Conservation (phyloP, 129 eudicot species). For the Apium graveolens region DNA sequence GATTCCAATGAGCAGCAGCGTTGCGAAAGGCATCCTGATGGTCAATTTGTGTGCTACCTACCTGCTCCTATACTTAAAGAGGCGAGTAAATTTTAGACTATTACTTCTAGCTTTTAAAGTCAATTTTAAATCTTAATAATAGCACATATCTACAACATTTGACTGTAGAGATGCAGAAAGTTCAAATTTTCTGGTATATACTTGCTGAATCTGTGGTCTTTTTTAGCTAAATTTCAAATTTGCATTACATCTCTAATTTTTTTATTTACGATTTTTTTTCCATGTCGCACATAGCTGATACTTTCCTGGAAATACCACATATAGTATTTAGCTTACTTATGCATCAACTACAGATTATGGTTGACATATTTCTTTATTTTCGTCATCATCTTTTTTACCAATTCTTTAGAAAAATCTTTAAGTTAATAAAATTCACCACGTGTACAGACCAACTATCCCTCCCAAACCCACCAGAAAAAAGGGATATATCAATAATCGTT, state of each 20-base stretch:
- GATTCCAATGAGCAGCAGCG: slow-evolving; percentile 46
- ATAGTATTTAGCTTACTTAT: neutral
- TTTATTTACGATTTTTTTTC: neutral
- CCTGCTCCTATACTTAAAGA: slow-evolving; percentile 81
- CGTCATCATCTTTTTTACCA: neutral
- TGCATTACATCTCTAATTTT: neutral
- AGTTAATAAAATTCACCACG: neutral
- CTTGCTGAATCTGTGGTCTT: neutral
- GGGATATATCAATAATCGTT: neutral
- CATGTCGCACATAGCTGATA: neutral
- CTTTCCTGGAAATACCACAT: neutral
- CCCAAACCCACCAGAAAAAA: neutral
- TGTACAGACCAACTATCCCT: neutral
- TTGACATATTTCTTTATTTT: neutral
- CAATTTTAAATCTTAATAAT: neutral
- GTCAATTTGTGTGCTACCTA: slow-evolving; percentile 74
- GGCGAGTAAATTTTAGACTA: slow-evolving; percentile 31
- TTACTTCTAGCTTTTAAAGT: neutral
- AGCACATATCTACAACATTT: neutral
- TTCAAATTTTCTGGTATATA: neutral
- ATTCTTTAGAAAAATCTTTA: neutral
- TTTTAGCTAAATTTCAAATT: neutral
- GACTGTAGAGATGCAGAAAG: neutral
- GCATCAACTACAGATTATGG: neutral
- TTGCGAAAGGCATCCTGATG: slow-evolving; percentile 96